Evolutionary conservation across 1,284 basidiomycete species (phyloP).

Genomic region (Erythrobasidium hasegawianum): DNA sequence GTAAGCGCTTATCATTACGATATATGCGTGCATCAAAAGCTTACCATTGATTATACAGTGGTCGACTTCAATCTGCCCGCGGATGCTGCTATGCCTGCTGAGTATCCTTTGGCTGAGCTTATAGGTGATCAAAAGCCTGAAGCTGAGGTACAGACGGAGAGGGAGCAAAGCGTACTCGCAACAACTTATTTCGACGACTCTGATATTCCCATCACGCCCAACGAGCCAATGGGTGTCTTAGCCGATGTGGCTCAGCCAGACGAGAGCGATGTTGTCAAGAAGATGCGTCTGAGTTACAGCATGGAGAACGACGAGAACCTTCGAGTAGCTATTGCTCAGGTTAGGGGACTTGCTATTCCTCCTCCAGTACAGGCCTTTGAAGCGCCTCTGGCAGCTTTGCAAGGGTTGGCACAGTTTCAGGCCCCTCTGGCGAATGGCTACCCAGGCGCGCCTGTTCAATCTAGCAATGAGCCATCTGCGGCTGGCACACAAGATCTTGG

Average conservation of each 20-base stretch:
- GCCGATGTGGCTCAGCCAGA: conserved; percentile 9
- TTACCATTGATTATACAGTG: too few relatives aligned
- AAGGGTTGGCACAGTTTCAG: too few relatives aligned
- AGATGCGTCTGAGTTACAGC: conserved; percentile 16
- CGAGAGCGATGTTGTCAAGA: conserved; percentile 4
- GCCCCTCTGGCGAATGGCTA: background rate
- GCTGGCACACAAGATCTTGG: background rate
- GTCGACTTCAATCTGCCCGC: conserved; percentile 21
- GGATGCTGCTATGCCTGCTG: conserved; percentile 1
- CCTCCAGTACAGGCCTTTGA: background rate
- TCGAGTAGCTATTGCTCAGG: conserved; percentile 12
- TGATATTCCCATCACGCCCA: conserved; percentile 19
- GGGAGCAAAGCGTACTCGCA: conserved; percentile 21
- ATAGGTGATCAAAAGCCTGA: conserved; percentile 16
- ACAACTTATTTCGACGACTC: conserved; percentile 17
- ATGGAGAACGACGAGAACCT: conserved; percentile 14
- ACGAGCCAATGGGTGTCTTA: conserved; percentile 5
- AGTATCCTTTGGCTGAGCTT: conserved; percentile 23
- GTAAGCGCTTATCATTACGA: too few relatives aligned
- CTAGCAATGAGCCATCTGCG: background rate
- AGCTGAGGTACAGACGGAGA: conserved; percentile 15
- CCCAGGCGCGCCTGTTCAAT: background rate
- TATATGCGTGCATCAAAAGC: too few relatives aligned
- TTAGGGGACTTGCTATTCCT: background rate
- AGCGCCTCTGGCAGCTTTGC: too few relatives aligned